phyloP scores from a whole-genome alignment of 2,329 filamentous ascomycete species.

The Camptophora hylomeconis region DNA sequence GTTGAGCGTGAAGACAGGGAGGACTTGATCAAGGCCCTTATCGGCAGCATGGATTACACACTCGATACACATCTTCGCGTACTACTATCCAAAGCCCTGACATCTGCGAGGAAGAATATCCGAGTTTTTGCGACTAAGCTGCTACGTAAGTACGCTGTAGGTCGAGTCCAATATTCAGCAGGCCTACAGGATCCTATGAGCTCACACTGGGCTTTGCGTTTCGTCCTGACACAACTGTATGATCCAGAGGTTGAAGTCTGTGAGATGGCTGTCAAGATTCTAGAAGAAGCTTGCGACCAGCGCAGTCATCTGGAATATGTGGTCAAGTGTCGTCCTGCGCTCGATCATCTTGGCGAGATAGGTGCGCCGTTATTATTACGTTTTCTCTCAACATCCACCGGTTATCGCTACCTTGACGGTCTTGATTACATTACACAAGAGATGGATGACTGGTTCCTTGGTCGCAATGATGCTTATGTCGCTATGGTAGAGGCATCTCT shows the following conservation, averaged over 20 bases:
- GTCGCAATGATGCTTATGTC: conserved; percentile 93
- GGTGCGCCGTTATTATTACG: conserved; percentile 83
- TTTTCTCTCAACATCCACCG: conserved; percentile 89
- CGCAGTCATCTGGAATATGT: conserved; percentile 87
- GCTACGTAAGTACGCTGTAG: conserved; percentile 71
- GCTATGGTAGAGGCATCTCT: conserved; percentile 89
- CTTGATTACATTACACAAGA: conserved; percentile 98
- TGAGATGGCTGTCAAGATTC: conserved; percentile 87
- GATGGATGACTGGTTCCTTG: conserved; percentile 99
- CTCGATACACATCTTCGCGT: conserved; percentile 81
- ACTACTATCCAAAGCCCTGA: conserved; percentile 84
- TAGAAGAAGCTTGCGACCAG: conserved; percentile 93
- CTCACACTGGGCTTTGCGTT: conserved; percentile 89
- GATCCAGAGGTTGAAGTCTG: conserved; percentile 96
- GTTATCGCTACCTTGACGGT: conserved; percentile 93
- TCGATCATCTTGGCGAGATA: conserved; percentile 94
- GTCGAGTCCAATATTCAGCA: conserved; percentile 32
- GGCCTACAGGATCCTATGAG: conserved; percentile 38
- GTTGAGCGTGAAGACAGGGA: conserved; percentile 81
- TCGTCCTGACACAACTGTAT: conserved; percentile 96
- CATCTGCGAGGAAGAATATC: conserved; percentile 78
- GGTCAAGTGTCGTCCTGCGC: conserved; percentile 83
- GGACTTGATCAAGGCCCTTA: conserved; percentile 76
- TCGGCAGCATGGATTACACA: conserved; percentile 86
- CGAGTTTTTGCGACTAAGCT: conserved; percentile 81